Base-by-base conservation (phyloP, 2,329 filamentous ascomycete species). In the Pezicula neosporulosa region DNA sequence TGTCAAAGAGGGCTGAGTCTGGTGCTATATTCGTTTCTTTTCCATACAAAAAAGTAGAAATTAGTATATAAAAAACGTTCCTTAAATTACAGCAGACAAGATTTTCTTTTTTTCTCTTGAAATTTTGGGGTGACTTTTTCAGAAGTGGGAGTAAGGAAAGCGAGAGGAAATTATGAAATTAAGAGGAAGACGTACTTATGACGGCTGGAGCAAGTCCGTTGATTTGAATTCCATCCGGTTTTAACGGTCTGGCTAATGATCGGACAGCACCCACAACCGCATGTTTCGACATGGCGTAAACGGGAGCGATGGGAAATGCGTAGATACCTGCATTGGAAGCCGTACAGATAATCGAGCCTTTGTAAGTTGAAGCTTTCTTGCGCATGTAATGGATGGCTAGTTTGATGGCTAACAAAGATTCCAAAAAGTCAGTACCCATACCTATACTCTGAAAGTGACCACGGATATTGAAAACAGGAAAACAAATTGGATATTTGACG, bases 271-370 rank as follows among this genome's bases (percentile, higher is more conserved):
- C 73, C n/a, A 80, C 66, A 1, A 80, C 65, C 8, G 68, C 77
- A 43, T 69, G 65, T 55, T 81, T 80, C 12, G 72, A 70, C 3
- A 72, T 69, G 3, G 73, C 70, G 55, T 81, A 80, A 6, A 80
- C 56, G 0, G 77, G 77, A 2, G 75, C 74, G 2, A 74, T 69
- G 0, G 76, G 72, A 49, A 81, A 78, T 0, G 76, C 68, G 54
- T 81, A 80, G 1, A 80, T 47, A 0, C 77, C 77, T 2, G 75
- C 76, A 59, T 78, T 79, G 4, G 76, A 79, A 0, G 77, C 72
- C 0, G 77, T 80, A 66, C 76, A 79, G 47, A 80, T 69, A 39
- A 81, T 77, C 6, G 67, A 68, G 39, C 46, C 13, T 54, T 59
- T 51, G 12, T 49, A 27, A 10, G 65, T 52, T 1, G 64, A 57